A percentile compares a stretch with the other conserved stretches of the same genome.
These are phyloP conservation scores for Phytophthora multivora DNA, from an alignment of 352 stramenopile species.

Conservation along the genomic window DNA sequence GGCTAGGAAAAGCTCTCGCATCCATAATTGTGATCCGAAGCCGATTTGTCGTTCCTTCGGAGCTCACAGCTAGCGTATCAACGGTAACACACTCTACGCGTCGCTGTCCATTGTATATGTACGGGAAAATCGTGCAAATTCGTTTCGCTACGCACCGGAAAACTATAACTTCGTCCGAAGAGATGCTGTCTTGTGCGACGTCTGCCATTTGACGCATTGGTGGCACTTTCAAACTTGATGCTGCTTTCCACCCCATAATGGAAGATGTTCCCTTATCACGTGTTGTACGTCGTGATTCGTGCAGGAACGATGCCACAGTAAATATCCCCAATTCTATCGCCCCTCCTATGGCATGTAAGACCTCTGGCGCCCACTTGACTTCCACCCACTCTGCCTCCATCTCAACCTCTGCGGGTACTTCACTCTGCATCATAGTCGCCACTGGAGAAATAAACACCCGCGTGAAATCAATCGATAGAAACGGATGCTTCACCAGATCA, in stretches of 20 bases:
- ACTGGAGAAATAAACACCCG: conserved; percentile 65
- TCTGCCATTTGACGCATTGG: conserved; percentile 46
- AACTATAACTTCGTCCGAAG: conserved; percentile 43
- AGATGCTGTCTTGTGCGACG: conserved; percentile 42
- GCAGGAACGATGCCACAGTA: conserved; percentile 37
- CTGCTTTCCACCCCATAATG: conserved; percentile 6
- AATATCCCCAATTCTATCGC: conserved; percentile 63
- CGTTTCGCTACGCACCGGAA: conserved; percentile 75
- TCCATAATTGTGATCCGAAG: conserved; percentile 60
- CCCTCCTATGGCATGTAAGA: conserved; percentile 67
- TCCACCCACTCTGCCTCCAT: conserved; percentile 84
- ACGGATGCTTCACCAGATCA: conserved; percentile 32
- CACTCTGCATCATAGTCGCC: conserved; percentile 41
- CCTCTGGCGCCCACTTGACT: conserved; percentile 65
- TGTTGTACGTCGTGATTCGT: conserved; percentile 17
- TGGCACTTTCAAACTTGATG: conserved; percentile 29
- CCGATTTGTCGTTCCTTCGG: conserved; percentile 51
- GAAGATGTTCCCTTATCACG: background rate
- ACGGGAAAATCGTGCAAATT: conserved; percentile 55
- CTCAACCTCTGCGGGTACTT: conserved; percentile 55
- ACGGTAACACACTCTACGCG: conserved; percentile 68
- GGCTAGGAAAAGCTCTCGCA: conserved; percentile 37
- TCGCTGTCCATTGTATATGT: conserved; percentile 29
- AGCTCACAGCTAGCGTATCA: conserved; percentile 64
- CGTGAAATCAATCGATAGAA: conserved; percentile 70